These are phyloP conservation scores for Zoysia pacifica DNA, from an alignment of 176 grass and related monocot species.

Conservation along the genomic window DNA sequence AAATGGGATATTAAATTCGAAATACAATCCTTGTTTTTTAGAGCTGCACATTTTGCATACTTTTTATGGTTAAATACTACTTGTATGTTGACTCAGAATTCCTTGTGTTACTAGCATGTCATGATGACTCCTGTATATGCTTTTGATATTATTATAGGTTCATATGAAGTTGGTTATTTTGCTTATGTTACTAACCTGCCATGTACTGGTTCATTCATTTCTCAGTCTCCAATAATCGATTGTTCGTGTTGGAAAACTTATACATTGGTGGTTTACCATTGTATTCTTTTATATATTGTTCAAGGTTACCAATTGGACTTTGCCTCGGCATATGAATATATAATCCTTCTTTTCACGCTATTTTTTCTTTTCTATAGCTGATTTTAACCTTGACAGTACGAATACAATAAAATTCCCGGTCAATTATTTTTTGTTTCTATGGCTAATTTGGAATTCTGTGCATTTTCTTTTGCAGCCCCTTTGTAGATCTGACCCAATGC, in stretches of 20 bases:
- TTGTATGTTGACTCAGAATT: slow-evolving; percentile 5
- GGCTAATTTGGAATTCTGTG: slow-evolving; percentile 34
- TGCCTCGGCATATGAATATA: neutral
- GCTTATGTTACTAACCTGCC: neutral
- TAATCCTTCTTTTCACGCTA: neutral
- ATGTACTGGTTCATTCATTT: slow-evolving; percentile 25
- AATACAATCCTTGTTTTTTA: neutral
- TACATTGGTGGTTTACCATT: slow-evolving; percentile 28
- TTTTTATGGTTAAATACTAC: slow-evolving; percentile 20
- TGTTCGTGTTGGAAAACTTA: slow-evolving; percentile 7
- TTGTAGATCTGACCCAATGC: slow-evolving; percentile 95
- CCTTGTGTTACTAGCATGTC: too few species aligned
- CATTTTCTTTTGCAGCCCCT: slow-evolving; percentile 76
- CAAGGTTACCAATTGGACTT: slow-evolving; percentile 23
- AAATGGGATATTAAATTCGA: neutral
- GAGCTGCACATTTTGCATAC: slow-evolving; percentile 12
- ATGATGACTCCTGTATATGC: neutral
- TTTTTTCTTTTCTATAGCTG: slow-evolving; percentile 6
- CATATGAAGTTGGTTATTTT: slow-evolving; percentile 21
- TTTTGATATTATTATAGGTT: slow-evolving; percentile 22
- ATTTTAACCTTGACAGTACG: slow-evolving; percentile 15
- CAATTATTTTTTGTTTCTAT: neutral
- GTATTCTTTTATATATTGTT: slow-evolving; percentile 25
- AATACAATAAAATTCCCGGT: neutral
- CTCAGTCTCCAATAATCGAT: slow-evolving; percentile 4